Percentiles rank a stretch among this genome's conserved stretches.
These are phyloP conservation scores for Astragalus membranaceus DNA, from an alignment of 306 rosid genomes.

Conservation along the genomic window DNA sequence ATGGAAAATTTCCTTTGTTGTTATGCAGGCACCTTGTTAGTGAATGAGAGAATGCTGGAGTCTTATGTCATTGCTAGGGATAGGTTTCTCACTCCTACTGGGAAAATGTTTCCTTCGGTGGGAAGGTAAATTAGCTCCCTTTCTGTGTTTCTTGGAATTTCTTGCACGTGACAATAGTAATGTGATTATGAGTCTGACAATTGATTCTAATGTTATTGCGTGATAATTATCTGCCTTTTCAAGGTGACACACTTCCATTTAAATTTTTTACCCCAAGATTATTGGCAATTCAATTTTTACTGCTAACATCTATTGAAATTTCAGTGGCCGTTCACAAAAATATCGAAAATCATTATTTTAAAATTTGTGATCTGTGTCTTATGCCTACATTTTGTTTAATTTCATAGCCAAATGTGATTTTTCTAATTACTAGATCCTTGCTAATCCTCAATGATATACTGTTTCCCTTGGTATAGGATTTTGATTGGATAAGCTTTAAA, in stretches of 20 bases:
- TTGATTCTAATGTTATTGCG: not conserved
- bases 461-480: not conserved
- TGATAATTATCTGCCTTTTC: not conserved
- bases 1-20: not conserved
- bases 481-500: not conserved
- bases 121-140: slow-evolving; percentile 58
- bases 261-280: not conserved
- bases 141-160: slow-evolving; percentile 3
- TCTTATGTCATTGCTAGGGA: slow-evolving; percentile 96
- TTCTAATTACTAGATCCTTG: not conserved
- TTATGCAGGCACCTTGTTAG: slow-evolving; percentile 68
- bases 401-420: not conserved
- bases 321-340: not conserved
- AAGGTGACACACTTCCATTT: not conserved
- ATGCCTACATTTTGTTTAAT: not conserved
- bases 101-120: slow-evolving; percentile 82
- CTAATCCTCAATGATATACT: slow-evolving; percentile 3
- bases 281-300: not conserved
- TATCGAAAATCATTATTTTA: not conserved
- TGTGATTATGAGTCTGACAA: not conserved
- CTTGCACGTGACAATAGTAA: not conserved
- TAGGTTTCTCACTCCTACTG: slow-evolving; percentile 74
- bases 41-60: slow-evolving; percentile 96
- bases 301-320: slow-evolving; percentile 1
- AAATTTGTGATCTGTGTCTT: not conserved